These are phyloP conservation scores for Stipa capillata DNA, from an alignment of 176 grass and related monocot genomes.

Conservation along the genomic window DNA sequence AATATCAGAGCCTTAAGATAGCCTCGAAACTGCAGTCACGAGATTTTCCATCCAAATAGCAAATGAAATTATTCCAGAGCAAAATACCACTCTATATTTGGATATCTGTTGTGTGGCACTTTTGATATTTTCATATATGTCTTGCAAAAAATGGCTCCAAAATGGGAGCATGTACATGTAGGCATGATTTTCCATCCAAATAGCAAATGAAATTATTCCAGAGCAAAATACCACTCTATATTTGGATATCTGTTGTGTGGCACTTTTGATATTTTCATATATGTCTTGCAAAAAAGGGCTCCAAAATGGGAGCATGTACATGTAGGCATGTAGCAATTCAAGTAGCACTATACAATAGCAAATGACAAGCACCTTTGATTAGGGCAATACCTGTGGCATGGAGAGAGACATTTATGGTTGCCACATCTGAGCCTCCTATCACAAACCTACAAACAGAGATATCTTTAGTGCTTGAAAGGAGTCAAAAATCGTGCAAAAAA, in stretches of 20 bases:
- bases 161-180: neutral
- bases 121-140: neutral
- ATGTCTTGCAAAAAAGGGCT: neutral
- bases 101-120: neutral
- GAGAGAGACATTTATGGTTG: slow-evolving; percentile 94
- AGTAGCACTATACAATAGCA: too few species aligned
- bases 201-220: neutral
- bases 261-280: neutral
- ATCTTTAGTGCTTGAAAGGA: slow-evolving; percentile 27
- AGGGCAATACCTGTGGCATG: slow-evolving; percentile 77
- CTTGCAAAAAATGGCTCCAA: neutral
- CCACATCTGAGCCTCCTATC: slow-evolving; percentile 76
- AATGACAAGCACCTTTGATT: neutral
- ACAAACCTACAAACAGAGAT: slow-evolving; percentile 60
- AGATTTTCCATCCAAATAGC: neutral
- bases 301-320: neutral
- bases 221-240: neutral
- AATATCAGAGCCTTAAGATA: neutral
- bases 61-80: neutral
- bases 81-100: neutral
- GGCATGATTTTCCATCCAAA: neutral
- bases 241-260: neutral
- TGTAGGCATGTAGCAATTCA: neutral
- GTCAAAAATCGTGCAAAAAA: neutral
- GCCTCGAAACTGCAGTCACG: neutral